Conservation (phyloP, 768 basidiomycete genomes). For the Russula earlei region DNA sequence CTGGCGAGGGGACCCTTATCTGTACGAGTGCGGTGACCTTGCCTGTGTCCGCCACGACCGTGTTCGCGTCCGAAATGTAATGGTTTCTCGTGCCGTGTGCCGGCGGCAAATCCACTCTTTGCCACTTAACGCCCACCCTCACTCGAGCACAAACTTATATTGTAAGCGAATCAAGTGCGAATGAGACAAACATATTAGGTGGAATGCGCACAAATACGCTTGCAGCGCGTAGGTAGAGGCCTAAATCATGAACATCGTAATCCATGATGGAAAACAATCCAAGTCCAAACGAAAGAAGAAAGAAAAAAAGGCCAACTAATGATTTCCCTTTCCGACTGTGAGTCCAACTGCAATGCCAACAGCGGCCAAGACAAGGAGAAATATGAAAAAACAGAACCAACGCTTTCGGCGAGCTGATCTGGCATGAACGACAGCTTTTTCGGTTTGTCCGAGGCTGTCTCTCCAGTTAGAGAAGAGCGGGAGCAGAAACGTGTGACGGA, state of each 20-base stretch:
- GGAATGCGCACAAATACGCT: constrained; percentile 1
- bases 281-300: constrained; percentile 5
- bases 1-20: no score
- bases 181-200: constrained; percentile 6
- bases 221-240: neutral
- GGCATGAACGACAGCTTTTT: constrained; percentile 59
- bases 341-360: constrained; percentile 53
- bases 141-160: no score
- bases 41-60: no score
- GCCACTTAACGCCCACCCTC: no score
- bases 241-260: constrained; percentile 9
- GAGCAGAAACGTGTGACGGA: constrained; percentile 28
- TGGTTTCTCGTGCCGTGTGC: neutral
- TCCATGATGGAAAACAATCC: neutral
- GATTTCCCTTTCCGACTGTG: constrained; percentile 21
- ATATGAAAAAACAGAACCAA: constrained; percentile 75
- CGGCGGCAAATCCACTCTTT: neutral
- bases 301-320: constrained; percentile 8
- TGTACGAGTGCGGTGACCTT: no score
- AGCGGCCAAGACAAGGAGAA: constrained; percentile 44
- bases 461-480: neutral
- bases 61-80: no score
- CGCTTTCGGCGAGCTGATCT: constrained; percentile 67
- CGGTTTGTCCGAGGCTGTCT: constrained; percentile 49
- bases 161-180: no score